phyloP scores from a whole-genome alignment of 2,329 filamentous ascomycete species.

The Nemania serpens region DNA sequence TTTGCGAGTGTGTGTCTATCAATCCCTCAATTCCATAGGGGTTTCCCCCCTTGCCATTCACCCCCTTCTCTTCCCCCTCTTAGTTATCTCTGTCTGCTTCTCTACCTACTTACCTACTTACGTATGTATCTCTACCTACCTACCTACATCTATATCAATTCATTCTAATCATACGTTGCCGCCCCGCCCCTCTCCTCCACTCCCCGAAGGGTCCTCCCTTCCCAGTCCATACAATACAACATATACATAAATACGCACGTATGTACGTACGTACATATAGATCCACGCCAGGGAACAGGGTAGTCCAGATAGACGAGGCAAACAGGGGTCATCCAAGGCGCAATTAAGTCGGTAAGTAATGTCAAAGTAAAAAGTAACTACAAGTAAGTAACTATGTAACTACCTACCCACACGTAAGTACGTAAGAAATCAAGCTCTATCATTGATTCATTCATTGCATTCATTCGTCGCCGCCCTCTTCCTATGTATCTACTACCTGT shows the following conservation, averaged over 20 bases:
- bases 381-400: neutral
- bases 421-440: too few relatives aligned
- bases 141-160: neutral
- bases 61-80: neutral
- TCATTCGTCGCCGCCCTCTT: too few relatives aligned
- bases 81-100: neutral
- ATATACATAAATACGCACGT: too few relatives aligned
- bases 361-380: too few relatives aligned
- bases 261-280: neutral
- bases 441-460: too few relatives aligned
- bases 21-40: neutral
- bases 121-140: too few relatives aligned
- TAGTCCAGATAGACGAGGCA: conserved; percentile 1
- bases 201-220: too few relatives aligned
- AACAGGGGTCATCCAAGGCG: too few relatives aligned
- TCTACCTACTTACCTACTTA: neutral
- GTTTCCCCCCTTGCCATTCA: neutral
- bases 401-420: too few relatives aligned
- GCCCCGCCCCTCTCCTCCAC: conserved; percentile 6
- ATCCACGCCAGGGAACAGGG: conserved; percentile 6
- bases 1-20: conserved; percentile 18
- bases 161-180: conserved; percentile 15
- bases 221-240: too few relatives aligned
- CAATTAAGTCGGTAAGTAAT: too few relatives aligned
- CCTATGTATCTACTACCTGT: too few relatives aligned